Percentiles rank a stretch among this genome's conserved stretches.
Evolutionary conservation across 148 eudicot species (phyloP).

Genomic region (Diospyros kaki): DNA sequence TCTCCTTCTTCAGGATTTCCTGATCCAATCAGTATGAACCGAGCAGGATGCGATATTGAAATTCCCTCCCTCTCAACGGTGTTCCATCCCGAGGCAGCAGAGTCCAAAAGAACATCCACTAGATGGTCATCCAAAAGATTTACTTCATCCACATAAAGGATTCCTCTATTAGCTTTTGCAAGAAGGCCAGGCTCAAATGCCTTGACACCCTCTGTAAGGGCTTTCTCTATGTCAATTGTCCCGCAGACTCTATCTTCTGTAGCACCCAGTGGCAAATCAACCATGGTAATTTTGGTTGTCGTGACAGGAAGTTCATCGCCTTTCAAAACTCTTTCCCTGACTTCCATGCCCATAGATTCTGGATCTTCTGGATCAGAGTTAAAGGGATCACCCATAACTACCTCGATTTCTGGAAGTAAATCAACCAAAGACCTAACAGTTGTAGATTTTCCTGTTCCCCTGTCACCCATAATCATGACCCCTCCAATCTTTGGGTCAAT

Average conservation of each 20-base stretch:
- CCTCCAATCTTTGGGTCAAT: constrained; percentile 98
- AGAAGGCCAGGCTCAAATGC: constrained; percentile 98
- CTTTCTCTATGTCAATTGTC: constrained; percentile 93
- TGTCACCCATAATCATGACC: constrained; percentile 98
- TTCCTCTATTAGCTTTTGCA: constrained; percentile 93
- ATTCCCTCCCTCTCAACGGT: constrained; percentile 95
- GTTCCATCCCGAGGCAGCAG: constrained; percentile 98
- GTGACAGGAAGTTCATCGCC: constrained; percentile 62
- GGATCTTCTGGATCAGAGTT: constrained; percentile 97
- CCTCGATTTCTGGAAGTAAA: constrained; percentile 84
- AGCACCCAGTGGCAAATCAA: constrained; percentile 90
- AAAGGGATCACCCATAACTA: constrained; percentile 80
- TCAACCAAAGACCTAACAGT: constrained; percentile 83
- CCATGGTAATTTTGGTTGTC: constrained; percentile 86
- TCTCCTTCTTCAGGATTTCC: constrained; percentile 97
- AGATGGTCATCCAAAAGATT: constrained; percentile 85
- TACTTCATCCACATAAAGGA: constrained; percentile 87
- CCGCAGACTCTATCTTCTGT: constrained; percentile 98
- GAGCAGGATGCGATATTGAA: constrained; percentile 92
- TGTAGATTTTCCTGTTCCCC: constrained; percentile 95
- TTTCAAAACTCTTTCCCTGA: constrained; percentile 58
- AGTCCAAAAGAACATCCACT: constrained; percentile 88
- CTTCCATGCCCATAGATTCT: constrained; percentile 84
- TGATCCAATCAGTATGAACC: constrained; percentile 79
- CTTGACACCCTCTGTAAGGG: constrained; percentile 87